These are phyloP conservation scores for Neospora caninum DNA, from an alignment of 169 alveolate species.

Conservation along the genomic window DNA sequence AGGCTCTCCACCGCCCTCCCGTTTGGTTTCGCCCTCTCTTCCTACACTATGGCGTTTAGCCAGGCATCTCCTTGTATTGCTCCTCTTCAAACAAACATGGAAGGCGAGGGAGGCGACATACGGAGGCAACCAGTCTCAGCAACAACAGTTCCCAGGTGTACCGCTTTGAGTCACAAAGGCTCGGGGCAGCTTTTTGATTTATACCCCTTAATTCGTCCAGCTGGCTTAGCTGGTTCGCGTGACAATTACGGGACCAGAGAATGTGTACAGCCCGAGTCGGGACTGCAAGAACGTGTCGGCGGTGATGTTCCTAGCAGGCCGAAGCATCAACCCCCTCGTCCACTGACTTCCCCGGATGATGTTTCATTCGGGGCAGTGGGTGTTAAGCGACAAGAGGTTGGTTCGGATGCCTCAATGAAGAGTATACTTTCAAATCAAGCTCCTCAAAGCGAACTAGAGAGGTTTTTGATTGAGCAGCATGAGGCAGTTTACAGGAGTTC, in stretches of 20 bases:
- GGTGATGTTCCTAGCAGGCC: not conserved
- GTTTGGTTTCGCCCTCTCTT: too few species aligned
- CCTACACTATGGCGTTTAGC: too few species aligned
- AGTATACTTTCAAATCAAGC: not conserved
- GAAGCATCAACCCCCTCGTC: not conserved
- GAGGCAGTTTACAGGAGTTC: not conserved
- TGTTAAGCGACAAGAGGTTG: not conserved
- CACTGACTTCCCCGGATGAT: not conserved
- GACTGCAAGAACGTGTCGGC: not conserved
- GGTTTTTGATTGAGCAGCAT: not conserved
- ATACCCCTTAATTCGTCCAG: not conserved
- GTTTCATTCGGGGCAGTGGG: not conserved
- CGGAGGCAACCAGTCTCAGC: too few species aligned
- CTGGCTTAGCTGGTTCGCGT: not conserved
- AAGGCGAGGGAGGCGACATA: too few species aligned
- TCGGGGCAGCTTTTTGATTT: not conserved
- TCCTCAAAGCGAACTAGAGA: not conserved
- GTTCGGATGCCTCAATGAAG: not conserved
- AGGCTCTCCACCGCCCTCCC: too few species aligned
- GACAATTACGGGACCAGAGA: not conserved
- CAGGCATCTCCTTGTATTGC: too few species aligned
- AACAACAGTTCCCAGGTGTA: too few species aligned
- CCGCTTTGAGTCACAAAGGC: too few species aligned
- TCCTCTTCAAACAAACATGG: too few species aligned
- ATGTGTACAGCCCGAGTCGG: not conserved